phyloP scores from a whole-genome alignment of 1,139 yeast genomes.

The Suhomyces bolitotheri region DNA sequence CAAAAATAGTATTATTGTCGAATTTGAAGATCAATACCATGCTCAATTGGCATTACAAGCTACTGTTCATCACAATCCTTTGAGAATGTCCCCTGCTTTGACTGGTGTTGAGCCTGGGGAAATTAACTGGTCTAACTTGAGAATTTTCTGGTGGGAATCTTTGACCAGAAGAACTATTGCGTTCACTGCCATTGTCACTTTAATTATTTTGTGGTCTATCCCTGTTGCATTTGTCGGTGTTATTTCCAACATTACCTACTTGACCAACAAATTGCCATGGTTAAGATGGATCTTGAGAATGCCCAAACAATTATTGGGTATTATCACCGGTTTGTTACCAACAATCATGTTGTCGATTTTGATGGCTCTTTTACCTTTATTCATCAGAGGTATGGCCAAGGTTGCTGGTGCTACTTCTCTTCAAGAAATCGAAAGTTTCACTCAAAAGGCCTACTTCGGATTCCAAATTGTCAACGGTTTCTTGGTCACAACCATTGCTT shows the following conservation, averaged over 20 bases:
- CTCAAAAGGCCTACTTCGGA: constrained; percentile 74
- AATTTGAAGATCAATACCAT: constrained; percentile 66
- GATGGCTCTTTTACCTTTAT: constrained; percentile 76
- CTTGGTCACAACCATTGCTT: constrained; percentile 66
- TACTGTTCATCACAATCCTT: constrained; percentile 53
- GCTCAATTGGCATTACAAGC: constrained; percentile 74
- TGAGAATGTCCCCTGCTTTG: constrained; percentile 48
- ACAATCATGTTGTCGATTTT: constrained; percentile 77
- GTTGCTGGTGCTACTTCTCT: constrained; percentile 64
- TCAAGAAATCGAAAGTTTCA: constrained; percentile 66
- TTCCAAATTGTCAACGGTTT: constrained; percentile 73
- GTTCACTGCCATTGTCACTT: constrained; percentile 53
- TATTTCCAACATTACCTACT: constrained; percentile 76
- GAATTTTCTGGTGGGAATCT: constrained; percentile 85
- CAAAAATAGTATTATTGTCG: constrained; percentile 63
- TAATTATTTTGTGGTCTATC: constrained; percentile 84
- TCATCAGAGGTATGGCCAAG: constrained; percentile 66
- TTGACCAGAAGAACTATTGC: constrained; percentile 61
- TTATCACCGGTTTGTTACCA: constrained; percentile 85
- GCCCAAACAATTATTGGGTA: constrained; percentile 69
- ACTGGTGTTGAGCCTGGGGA: constrained; percentile 65
- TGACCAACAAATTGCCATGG: constrained; percentile 69
- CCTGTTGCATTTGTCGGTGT: constrained; percentile 97
- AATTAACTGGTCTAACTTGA: constrained; percentile 66
- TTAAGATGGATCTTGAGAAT: constrained; percentile 67